Percentiles rank a stretch among this genome's conserved stretches.
Conservation (phyloP, 2,329 filamentous ascomycete genomes). For the Pseudophaeomoniella oleicola region DNA sequence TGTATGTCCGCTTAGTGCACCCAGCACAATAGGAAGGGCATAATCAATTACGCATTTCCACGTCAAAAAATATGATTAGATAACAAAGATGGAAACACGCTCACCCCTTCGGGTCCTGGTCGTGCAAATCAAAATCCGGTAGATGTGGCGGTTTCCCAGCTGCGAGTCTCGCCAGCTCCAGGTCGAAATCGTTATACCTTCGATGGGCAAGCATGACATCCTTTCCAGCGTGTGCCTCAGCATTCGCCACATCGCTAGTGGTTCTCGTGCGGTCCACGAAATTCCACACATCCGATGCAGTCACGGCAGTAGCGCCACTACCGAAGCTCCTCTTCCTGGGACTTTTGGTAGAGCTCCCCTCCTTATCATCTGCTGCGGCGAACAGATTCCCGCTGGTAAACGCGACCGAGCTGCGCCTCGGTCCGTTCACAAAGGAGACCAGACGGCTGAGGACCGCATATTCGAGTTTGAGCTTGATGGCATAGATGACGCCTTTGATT, state of each 20-base stretch:
- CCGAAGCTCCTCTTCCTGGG: not conserved
- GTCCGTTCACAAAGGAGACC: slow-evolving; percentile 21
- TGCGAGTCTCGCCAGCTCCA: not conserved
- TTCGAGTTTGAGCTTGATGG: slow-evolving; percentile 35
- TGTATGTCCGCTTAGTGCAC: too few relatives aligned
- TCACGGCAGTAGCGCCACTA: not conserved
- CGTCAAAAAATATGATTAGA: too few relatives aligned
- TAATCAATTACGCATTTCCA: too few relatives aligned
- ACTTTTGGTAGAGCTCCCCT: not conserved
- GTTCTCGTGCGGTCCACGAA: not conserved
- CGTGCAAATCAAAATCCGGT: too few relatives aligned
- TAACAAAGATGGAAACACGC: too few relatives aligned
- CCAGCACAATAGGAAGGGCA: too few relatives aligned
- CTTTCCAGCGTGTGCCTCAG: not conserved
- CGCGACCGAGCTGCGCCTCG: not conserved
- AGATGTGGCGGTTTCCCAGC: not conserved
- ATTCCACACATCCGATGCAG: not conserved
- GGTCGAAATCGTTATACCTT: not conserved
- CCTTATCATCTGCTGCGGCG: not conserved
- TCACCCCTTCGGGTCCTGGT: too few relatives aligned
- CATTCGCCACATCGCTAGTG: not conserved
- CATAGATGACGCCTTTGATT: slow-evolving; percentile 32
- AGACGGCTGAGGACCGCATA: slow-evolving; percentile 33
- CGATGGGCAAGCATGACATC: not conserved
- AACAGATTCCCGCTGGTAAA: not conserved